Evolutionary conservation across 2,329 filamentous ascomycete species (phyloP).

Genomic region (Pseudodiploospora longispora): DNA sequence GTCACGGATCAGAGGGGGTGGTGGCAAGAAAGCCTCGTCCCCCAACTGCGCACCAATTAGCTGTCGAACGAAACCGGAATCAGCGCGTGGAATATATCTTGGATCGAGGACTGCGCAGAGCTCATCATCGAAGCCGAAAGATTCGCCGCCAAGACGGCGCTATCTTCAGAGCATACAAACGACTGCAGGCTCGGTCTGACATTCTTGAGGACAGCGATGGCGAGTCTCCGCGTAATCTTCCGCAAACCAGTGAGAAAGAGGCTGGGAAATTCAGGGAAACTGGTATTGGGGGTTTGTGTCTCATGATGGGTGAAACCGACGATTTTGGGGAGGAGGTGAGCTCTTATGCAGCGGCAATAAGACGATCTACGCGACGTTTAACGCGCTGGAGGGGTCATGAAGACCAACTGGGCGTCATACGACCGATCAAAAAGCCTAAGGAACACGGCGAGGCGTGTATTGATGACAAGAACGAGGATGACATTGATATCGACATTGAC

Average conservation of each 20-base stretch:
- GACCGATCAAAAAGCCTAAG: slow-evolving; percentile 34
- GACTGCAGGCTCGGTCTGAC: slow-evolving; percentile 49
- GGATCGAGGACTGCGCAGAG: slow-evolving; percentile 60
- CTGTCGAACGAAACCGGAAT: slow-evolving; percentile 69
- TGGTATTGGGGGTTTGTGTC: slow-evolving; percentile 57
- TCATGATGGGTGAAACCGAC: slow-evolving; percentile 53
- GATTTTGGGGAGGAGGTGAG: slow-evolving; percentile 71
- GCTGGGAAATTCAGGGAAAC: slow-evolving; percentile 41
- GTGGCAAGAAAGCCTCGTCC: slow-evolving; percentile 59
- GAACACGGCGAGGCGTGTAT: slow-evolving; percentile 6
- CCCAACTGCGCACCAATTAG: slow-evolving; percentile 73
- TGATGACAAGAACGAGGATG: slow-evolving; percentile 18
- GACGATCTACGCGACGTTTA: slow-evolving; percentile 57
- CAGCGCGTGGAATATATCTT: slow-evolving; percentile 77
- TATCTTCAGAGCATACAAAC: slow-evolving; percentile 57
- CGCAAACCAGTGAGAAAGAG: slow-evolving; percentile 20
- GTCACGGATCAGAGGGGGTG: slow-evolving; percentile 46
- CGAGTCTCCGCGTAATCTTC: slow-evolving; percentile 24
- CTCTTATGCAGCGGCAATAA: slow-evolving; percentile 57
- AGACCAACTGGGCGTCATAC: slow-evolving; percentile 38
- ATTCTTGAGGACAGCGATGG: slow-evolving; percentile 56
- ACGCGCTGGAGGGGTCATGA: slow-evolving; percentile 54
- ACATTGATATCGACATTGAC: slow-evolving; percentile 22
- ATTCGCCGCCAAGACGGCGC: slow-evolving; percentile 55
- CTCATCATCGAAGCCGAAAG: slow-evolving; percentile 57